These are phyloP conservation scores for Collybiopsis confluens DNA, from an alignment of 768 basidiomycete species.

Conservation along the genomic window DNA sequence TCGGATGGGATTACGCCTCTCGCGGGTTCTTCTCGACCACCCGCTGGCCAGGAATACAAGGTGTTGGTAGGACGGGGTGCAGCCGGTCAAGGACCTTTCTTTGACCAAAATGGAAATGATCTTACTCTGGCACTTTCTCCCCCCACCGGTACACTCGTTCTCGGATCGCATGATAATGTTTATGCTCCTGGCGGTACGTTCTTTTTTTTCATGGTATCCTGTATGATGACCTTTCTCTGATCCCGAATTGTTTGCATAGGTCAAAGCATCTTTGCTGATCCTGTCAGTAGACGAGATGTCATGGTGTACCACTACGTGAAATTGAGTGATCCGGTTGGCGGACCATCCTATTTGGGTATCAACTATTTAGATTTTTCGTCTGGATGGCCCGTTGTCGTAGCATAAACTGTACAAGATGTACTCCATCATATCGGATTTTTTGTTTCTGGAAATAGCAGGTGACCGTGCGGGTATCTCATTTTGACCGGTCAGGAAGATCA, in stretches of 20 bases:
- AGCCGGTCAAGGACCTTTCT: background rate
- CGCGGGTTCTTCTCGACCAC: too few relatives aligned
- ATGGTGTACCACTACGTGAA: constrained; percentile 10
- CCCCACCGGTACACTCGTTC: constrained; percentile 16
- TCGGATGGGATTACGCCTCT: constrained; percentile 13
- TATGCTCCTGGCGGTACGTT: constrained; percentile 21
- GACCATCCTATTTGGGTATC: constrained; percentile 9
- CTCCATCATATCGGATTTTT: too few relatives aligned
- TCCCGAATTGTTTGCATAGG: background rate
- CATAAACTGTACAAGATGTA: too few relatives aligned
- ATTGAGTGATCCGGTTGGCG: background rate
- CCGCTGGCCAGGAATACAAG: background rate
- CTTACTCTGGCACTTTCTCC: background rate
- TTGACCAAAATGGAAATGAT: background rate
- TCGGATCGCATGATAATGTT: constrained; percentile 21
- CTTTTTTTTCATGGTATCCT: too few relatives aligned
- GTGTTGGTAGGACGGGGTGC: background rate
- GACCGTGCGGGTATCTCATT: too few relatives aligned
- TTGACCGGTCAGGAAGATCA: too few relatives aligned
- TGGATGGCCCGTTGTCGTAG: constrained; percentile 23
- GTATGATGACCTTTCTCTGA: too few relatives aligned
- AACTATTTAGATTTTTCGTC: constrained; percentile 22
- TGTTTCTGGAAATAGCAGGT: too few relatives aligned
- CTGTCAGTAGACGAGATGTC: constrained; percentile 7
- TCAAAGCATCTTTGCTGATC: constrained; percentile 9